Conservation (phyloP, 345 rosid species). For the Bruguiera sexangula region DNA sequence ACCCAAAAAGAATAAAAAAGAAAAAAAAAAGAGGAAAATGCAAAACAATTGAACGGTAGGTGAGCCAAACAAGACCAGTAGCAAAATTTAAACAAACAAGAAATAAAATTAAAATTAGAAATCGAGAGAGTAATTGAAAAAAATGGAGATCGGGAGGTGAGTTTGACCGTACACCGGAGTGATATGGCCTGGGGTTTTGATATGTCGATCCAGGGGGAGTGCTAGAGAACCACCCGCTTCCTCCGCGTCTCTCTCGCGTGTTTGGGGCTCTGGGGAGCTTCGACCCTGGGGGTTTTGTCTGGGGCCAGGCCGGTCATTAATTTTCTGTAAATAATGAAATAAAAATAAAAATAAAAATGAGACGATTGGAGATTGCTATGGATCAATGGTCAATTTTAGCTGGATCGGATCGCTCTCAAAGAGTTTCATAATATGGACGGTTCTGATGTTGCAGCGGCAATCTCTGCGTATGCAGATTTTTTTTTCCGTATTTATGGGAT, state of each 20-base stretch:
- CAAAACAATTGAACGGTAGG: background rate
- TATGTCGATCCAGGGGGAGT: background rate
- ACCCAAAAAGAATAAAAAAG: background rate
- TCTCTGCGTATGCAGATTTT: too few relatives aligned
- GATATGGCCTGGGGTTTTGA: background rate
- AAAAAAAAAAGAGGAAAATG: background rate
- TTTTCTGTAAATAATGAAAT: too few relatives aligned
- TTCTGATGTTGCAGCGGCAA: too few relatives aligned
- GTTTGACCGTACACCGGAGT: background rate
- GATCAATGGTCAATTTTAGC: too few relatives aligned
- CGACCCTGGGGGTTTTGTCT: background rate
- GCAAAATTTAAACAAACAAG: too few relatives aligned
- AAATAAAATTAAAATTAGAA: too few relatives aligned
- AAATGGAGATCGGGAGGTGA: background rate
- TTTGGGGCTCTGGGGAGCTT: background rate
- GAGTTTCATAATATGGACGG: too few relatives aligned
- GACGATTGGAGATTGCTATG: too few relatives aligned
- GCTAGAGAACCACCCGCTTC: background rate
- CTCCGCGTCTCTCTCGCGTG: background rate
- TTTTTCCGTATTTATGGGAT: too few relatives aligned
- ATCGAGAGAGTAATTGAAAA: background rate
- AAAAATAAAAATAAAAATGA: too few relatives aligned
- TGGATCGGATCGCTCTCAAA: too few relatives aligned
- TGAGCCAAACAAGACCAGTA: background rate
- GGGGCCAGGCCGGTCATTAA: background rate